Evolutionary conservation across 805 yeast genomes (phyloP), one percentile per base, ranked within the genome.

Genomic region (Candida pini): DNA sequence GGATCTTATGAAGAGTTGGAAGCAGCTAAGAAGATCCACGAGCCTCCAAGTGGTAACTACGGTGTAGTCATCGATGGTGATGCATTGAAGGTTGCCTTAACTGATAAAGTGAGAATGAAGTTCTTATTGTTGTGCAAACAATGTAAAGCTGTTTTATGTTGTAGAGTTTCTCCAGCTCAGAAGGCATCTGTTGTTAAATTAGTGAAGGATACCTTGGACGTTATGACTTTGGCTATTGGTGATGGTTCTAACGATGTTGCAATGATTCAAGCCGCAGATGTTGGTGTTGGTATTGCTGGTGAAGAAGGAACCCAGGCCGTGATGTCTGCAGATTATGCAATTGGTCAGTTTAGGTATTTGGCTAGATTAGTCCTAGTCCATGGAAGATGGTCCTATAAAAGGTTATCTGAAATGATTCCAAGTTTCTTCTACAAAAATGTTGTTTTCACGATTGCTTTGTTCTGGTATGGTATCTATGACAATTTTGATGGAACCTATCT

Each of bases 241-340:
- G 95, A 84, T 60, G 95, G 95, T 36, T 78, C 92, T 15, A 84
- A 84, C 54, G 95, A 84, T 62, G 95, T 84, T 43, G 89, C 94
- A 9, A 84, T 84, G 95, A 84, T 84, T 46, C 95, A 84, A 58
- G 78, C 88, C 19, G 92, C 94, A 1, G 80, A 84, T 60, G 81
- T 84, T 30, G 95, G 95, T 51, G 83, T 84, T 36, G 95, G 95
- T 63, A 84, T 84, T 53, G 89, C 89, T 3, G 95, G 95, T 62
- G 92, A 84, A 64, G 95, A 84, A 65, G 95, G 95, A 53, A 66
- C 92, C 41, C 92, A 83, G 59, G 92, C 92, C 14, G 92, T 75
- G 5, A 84, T 84, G 94, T 79, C 88, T 18, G 79, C 90, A 1
- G 95, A 84, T 63, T 84, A 81, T 59, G 95, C 90, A 15, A 62